phyloP scores from a whole-genome alignment of 2,329 filamentous ascomycete species.

The Lachnellula cervina region DNA sequence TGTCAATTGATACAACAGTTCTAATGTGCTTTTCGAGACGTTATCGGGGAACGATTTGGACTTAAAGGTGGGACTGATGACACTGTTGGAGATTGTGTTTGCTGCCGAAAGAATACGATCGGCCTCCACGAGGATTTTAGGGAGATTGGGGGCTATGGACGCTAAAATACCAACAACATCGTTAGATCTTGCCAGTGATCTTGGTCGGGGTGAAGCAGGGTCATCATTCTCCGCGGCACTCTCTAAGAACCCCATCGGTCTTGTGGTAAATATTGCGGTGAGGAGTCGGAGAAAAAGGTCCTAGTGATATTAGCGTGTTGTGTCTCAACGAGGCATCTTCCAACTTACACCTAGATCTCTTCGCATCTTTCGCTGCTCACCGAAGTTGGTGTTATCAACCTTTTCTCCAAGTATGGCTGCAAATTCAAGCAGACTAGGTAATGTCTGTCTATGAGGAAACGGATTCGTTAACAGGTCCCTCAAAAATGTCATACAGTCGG shows the following conservation, averaged over 20 bases:
- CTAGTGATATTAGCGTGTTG: constrained; percentile 41
- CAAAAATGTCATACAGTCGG: constrained; percentile 86
- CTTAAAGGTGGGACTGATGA: constrained; percentile 76
- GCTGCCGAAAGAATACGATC: constrained; percentile 79
- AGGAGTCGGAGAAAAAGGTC: constrained; percentile 85
- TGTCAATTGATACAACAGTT: constrained; percentile 70
- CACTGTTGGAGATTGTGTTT: constrained; percentile 73
- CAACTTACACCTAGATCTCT: constrained; percentile 74
- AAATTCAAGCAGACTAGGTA: constrained; percentile 83
- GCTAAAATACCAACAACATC: constrained; percentile 78
- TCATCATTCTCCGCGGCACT: constrained; percentile 43
- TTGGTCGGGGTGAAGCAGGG: constrained; percentile 27
- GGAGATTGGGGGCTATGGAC: constrained; percentile 71
- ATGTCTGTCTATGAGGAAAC: constrained; percentile 85
- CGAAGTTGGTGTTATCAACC: constrained; percentile 96
- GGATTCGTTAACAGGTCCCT: constrained; percentile 88
- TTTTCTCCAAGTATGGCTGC: constrained; percentile 87
- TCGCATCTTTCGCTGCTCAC: constrained; percentile 88
- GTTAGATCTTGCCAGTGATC: constrained; percentile 47
- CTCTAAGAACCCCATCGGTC: constrained; percentile 68
- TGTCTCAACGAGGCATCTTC: neutral
- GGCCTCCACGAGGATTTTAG: constrained; percentile 76
- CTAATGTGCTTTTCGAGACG: constrained; percentile 65
- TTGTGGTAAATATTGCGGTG: constrained; percentile 89
- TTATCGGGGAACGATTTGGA: constrained; percentile 85